Evolutionary conservation across 192 early-diverging fungal genomes (phyloP).

Genomic region (Paraglomus occultum): DNA sequence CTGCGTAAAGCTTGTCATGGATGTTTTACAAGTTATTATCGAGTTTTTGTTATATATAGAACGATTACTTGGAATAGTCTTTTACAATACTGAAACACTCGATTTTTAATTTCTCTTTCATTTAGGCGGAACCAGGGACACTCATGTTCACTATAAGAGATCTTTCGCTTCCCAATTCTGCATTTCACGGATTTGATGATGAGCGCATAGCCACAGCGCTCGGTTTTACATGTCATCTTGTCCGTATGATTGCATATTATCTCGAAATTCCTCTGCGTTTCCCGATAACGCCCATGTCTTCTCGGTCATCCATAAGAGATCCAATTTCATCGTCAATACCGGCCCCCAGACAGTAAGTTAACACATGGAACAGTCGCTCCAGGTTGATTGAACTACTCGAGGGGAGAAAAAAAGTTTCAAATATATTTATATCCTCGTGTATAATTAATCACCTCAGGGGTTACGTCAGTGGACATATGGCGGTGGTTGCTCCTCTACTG

Average conservation of each 20-base stretch:
- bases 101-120: background rate
- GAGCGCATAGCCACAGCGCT: constrained; percentile 67
- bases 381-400: constrained; percentile 34
- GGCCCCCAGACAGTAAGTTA: constrained; percentile 39
- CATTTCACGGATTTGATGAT: constrained; percentile 45
- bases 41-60: no score
- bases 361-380: constrained; percentile 6
- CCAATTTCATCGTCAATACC: constrained; percentile 38
- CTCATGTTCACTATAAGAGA: background rate
- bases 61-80: background rate
- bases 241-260: constrained; percentile 68
- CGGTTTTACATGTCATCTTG: constrained; percentile 67
- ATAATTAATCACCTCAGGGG: constrained; percentile 1
- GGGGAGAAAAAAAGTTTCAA: constrained; percentile 35
- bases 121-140: background rate
- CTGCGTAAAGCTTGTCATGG: background rate
- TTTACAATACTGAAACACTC: background rate
- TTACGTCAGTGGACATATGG: constrained; percentile 7
- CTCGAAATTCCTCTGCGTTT: constrained; percentile 69
- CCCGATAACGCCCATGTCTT: constrained; percentile 74
- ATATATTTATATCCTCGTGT: constrained; percentile 20
- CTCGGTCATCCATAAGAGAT: constrained; percentile 61
- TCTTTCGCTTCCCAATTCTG: background rate
- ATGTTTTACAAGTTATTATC: background rate
- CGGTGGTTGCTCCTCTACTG: constrained; percentile 1